Evolutionary conservation across 2,329 filamentous ascomycete species (phyloP).

Genomic region (Aspergillus quadricinctus): DNA sequence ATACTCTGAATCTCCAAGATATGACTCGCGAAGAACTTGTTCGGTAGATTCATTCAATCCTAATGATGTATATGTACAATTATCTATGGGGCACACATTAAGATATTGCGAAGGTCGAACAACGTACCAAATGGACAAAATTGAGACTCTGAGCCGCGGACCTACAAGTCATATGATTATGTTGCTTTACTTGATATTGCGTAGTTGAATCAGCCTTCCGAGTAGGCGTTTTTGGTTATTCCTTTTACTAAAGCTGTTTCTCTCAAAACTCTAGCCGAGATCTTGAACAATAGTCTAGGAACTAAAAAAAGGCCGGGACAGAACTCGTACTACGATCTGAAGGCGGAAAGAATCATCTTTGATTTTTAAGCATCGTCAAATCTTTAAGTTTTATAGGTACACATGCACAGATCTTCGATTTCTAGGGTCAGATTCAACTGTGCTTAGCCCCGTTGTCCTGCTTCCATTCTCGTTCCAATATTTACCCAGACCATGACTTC

Average conservation of each 20-base stretch:
- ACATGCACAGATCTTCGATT: neutral
- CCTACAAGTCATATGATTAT: no score
- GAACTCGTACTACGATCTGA: neutral
- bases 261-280: neutral
- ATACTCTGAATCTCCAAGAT: constrained; percentile 21
- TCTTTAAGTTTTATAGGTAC: neutral
- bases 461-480: neutral
- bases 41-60: neutral
- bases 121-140: no score
- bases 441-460: neutral
- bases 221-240: no score
- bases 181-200: no score
- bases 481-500: neutral
- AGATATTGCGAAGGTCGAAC: neutral
- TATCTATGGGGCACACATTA: neutral
- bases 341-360: neutral
- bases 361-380: neutral
- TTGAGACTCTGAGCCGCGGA: no score
- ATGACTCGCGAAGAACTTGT: constrained; percentile 15
- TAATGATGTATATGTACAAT: neutral
- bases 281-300: neutral
- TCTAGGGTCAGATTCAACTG: neutral
- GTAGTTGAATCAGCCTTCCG: no score
- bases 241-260: neutral
- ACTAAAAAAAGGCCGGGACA: neutral